Conservation (phyloP, 1,284 basidiomycete genomes). For the Leccinum cinnamomeum region DNA sequence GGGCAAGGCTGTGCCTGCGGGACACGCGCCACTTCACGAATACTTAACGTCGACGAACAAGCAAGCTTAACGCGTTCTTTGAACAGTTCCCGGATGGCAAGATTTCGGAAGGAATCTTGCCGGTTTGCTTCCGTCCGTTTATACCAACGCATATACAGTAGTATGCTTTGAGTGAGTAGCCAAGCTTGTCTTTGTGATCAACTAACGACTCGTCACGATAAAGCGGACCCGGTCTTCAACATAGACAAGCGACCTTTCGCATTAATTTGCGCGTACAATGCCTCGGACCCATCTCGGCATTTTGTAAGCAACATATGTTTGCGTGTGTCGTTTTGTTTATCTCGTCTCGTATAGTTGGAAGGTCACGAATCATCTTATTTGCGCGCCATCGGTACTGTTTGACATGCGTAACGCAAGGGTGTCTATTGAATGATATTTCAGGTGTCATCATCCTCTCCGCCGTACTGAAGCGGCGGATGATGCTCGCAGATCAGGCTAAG, state of each 20-base stretch:
- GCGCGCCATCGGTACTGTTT: conserved; percentile 69
- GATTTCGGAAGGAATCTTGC: conserved; percentile 58
- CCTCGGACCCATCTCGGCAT: conserved; percentile 74
- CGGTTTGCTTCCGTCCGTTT: conserved; percentile 63
- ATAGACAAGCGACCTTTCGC: conserved; percentile 94
- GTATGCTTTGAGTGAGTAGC: conserved; percentile 74
- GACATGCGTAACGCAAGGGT: neutral
- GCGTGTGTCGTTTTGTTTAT: conserved; percentile 4
- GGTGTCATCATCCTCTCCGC: conserved; percentile 95
- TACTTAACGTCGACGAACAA: conserved; percentile 71
- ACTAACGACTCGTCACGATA: conserved; percentile 8
- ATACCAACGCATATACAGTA: conserved; percentile 82
- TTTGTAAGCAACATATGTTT: conserved; percentile 53
- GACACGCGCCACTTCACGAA: conserved; percentile 41
- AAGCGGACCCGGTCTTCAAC: conserved; percentile 90
- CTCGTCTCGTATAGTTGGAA: conserved; percentile 59
- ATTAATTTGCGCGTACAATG: conserved; percentile 88
- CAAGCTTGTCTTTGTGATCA: neutral
- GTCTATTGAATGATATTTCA: conserved; percentile 24
- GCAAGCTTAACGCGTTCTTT: conserved; percentile 74
- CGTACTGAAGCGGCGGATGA: conserved; percentile 90
- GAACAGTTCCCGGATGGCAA: conserved; percentile 78
- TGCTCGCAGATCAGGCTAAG: conserved; percentile 92
- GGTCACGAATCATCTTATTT: conserved; percentile 92
- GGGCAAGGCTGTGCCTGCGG: too few relatives aligned